phyloP scores from a whole-genome alignment of 2,329 filamentous ascomycete genomes.

The Neurospora sp. region DNA sequence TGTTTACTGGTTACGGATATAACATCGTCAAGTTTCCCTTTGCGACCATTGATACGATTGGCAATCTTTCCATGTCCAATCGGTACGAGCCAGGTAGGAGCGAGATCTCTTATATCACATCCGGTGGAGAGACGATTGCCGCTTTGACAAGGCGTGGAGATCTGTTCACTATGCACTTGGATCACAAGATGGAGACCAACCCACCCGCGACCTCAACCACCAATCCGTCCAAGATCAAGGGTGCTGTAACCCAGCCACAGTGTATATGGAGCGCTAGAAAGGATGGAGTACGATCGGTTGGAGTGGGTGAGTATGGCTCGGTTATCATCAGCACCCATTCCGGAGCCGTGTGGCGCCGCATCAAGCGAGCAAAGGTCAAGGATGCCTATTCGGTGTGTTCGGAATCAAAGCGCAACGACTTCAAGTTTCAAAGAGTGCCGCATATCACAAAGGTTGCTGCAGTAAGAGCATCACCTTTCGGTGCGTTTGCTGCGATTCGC shows the following conservation, averaged over 20 bases:
- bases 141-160: slow-evolving; percentile 78
- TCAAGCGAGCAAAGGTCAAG: slow-evolving; percentile 74
- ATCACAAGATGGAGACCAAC: slow-evolving; percentile 53
- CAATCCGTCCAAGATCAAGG: slow-evolving; percentile 82
- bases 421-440: slow-evolving; percentile 88
- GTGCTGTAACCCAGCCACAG: slow-evolving; percentile 66
- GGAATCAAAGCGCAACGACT: slow-evolving; percentile 68
- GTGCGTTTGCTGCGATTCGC: slow-evolving; percentile 79
- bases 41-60: slow-evolving; percentile 59
- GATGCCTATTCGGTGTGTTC: slow-evolving; percentile 41
- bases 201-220: slow-evolving; percentile 66
- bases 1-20: slow-evolving; percentile 94
- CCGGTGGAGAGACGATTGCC: slow-evolving; percentile 85
- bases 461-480: slow-evolving; percentile 80
- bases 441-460: slow-evolving; percentile 76
- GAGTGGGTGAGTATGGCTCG: slow-evolving; percentile 83
- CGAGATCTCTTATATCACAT: slow-evolving; percentile 65
- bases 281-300: slow-evolving; percentile 76
- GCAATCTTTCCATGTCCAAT: slow-evolving; percentile 54
- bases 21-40: slow-evolving; percentile 80
- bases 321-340: slow-evolving; percentile 90
- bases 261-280: slow-evolving; percentile 87
- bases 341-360: slow-evolving; percentile 85
- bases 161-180: slow-evolving; percentile 75
- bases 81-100: slow-evolving; percentile 56